Evolutionary conservation across 2,329 filamentous ascomycete genomes (phyloP).

Genomic region (Daldinia sp.): DNA sequence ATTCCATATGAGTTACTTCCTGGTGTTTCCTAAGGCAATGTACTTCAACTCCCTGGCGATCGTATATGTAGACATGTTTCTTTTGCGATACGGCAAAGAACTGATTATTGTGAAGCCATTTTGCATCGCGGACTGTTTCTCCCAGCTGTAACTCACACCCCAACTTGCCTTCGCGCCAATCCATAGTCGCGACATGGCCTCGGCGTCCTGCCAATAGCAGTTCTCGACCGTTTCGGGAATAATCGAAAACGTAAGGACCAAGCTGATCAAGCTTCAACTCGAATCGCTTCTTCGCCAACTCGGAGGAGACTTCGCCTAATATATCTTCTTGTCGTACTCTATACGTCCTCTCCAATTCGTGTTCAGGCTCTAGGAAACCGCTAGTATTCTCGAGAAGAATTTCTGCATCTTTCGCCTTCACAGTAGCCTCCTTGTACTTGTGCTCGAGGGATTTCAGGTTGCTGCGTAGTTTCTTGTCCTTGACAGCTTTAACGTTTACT

Average conservation of each 20-base stretch:
- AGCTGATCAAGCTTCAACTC: constrained; percentile 83
- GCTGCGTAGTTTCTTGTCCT: constrained; percentile 87
- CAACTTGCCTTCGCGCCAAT: constrained; percentile 92
- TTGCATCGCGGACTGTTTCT: constrained; percentile 88
- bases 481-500: constrained; percentile 76
- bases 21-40: constrained; percentile 90
- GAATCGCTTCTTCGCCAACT: constrained; percentile 92
- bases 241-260: constrained; percentile 89
- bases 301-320: constrained; percentile 73
- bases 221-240: constrained; percentile 87
- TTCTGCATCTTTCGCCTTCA: constrained; percentile 93
- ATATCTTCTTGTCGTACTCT: constrained; percentile 92
- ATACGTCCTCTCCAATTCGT: constrained; percentile 89
- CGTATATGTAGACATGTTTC: constrained; percentile 95
- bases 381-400: constrained; percentile 87
- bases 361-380: constrained; percentile 89
- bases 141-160: constrained; percentile 90
- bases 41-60: constrained; percentile 86
- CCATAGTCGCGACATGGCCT: constrained; percentile 94
- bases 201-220: constrained; percentile 87
- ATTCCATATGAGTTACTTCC: constrained; percentile 93
- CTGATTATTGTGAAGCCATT: constrained; percentile 94
- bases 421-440: constrained; percentile 81
- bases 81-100: constrained; percentile 96
- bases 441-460: constrained; percentile 81